These are phyloP conservation scores for Aspergillus sp. DNA, from an alignment of 2,329 filamentous ascomycete genomes.

Conservation along the genomic window DNA sequence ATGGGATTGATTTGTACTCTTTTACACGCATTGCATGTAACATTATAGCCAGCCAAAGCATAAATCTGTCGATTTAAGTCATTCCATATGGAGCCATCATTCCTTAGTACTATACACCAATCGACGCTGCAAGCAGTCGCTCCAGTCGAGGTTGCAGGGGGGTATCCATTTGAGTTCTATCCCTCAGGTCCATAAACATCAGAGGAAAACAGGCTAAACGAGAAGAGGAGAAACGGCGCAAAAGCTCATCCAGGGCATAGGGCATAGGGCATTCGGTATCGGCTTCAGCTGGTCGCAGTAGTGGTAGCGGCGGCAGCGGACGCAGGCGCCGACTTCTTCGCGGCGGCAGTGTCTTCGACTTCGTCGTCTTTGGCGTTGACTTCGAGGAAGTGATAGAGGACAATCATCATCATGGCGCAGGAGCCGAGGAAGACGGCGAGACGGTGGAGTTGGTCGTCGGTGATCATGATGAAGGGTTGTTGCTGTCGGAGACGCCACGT, in stretches of 20 bases:
- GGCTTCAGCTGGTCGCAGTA: constrained; percentile 13
- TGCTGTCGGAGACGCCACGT: neutral
- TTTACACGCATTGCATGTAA: too few species aligned
- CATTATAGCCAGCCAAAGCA: too few species aligned
- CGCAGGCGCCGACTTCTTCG: constrained; percentile 13
- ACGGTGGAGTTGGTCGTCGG: constrained; percentile 85
- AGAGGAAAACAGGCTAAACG: neutral
- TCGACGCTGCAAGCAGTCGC: neutral
- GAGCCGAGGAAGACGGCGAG: constrained; percentile 92
- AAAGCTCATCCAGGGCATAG: neutral
- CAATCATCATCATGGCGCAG: constrained; percentile 84
- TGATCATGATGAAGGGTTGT: constrained; percentile 67
- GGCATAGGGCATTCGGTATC: constrained; percentile 4
- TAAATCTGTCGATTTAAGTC: too few species aligned
- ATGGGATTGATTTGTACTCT: neutral
- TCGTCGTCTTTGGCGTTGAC: constrained; percentile 71
- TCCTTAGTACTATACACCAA: too few species aligned
- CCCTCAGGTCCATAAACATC: neutral
- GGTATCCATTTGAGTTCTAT: constrained; percentile 1
- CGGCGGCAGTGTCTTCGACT: constrained; percentile 5
- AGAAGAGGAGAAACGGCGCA: neutral
- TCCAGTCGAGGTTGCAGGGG: neutral
- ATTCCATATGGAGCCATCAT: too few species aligned
- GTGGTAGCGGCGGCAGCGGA: neutral
- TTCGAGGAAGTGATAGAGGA: constrained; percentile 95